Evolutionary conservation across 129 eudicot species (phyloP), one percentile per base, ranked within the genome.

Genomic region (Glebionis coronaria): DNA sequence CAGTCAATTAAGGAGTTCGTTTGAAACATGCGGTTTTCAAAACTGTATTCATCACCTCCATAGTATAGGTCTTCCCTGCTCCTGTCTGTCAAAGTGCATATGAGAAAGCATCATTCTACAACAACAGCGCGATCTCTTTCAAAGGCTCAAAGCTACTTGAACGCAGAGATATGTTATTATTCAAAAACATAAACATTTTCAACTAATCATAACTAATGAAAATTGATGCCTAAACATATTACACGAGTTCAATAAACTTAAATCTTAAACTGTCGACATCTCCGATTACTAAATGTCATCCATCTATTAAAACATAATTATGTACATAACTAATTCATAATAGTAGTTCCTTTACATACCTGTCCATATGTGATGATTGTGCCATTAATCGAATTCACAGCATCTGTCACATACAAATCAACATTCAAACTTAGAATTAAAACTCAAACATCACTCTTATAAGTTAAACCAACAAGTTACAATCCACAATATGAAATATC

Each of bases 51-150:
- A 75, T 79, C 66, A 90, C 97, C 97, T 90, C 95, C 92, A 90
- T 79, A 77, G 90, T 87, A 79, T 87, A 87, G 11, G 95, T 87
- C 86, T 90, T 90, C 76, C 97, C 97, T 14, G 97, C 97, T 79
- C 95, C 92, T 46, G 97, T 90, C 97, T 90, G 92, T 54, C 42
- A 60, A 73, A 28, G 55, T 18, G 21, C 71, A 69, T 38, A 83
- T 14, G 68, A 38, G 23, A 65, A 76, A n/a, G 67, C 45, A 57
- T 61, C 49, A 60, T 44, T 61, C 56, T 21, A 70, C 31, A 35
- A 25, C 70, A n/a, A n/a, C 15, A 19, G 9, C 65, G 44, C 6
- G 31, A 60, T 49, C 28, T 49, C 38, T 66, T 19, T 65, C 44
- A 78, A 65, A 45, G 40, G 59, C 10, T 65, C 44, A 78, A 65